Conservation (phyloP, 371 early-diverging fungal genomes). For the Mortierella sp. region DNA sequence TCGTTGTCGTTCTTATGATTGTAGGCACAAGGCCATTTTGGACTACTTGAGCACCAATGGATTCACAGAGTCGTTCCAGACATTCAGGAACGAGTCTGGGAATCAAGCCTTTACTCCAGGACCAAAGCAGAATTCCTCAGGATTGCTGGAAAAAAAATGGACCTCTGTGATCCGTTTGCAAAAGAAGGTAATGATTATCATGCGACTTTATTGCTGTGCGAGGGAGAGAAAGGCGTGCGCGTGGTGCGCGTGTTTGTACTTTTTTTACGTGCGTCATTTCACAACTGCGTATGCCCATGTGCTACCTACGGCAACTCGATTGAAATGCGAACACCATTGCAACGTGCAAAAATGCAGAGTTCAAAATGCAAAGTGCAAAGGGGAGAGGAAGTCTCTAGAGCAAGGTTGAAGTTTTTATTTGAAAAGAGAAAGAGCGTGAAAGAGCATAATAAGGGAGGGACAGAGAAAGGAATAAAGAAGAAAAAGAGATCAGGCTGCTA, state of each 20-base stretch:
- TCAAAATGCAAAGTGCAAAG: too few species aligned
- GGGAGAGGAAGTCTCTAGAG: too few species aligned
- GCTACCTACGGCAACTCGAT: neutral
- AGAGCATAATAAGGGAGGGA: neutral
- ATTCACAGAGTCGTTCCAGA: constrained; percentile 74
- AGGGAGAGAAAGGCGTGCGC: neutral
- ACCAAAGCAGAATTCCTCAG: constrained; percentile 85
- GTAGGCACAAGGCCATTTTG: constrained; percentile 85
- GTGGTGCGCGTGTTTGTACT: neutral
- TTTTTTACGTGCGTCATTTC: neutral
- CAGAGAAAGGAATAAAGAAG: too few species aligned
- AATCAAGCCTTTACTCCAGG: constrained; percentile 80
- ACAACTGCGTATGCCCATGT: neutral
- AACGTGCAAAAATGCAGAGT: neutral
- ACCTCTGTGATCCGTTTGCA: constrained; percentile 92
- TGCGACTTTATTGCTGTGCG: neutral
- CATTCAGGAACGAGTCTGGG: constrained; percentile 81
- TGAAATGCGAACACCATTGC: neutral
- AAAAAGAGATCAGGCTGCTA: neutral
- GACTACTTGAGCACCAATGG: constrained; percentile 88
- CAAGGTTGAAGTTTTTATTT: too few species aligned
- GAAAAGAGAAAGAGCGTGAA: neutral
- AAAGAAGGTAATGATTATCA: constrained; percentile 68
- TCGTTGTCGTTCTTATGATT: neutral
- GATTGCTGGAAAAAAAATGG: constrained; percentile 96